phyloP scores from a whole-genome alignment of 305 asterid species.

The Ilex paraguariensis region DNA sequence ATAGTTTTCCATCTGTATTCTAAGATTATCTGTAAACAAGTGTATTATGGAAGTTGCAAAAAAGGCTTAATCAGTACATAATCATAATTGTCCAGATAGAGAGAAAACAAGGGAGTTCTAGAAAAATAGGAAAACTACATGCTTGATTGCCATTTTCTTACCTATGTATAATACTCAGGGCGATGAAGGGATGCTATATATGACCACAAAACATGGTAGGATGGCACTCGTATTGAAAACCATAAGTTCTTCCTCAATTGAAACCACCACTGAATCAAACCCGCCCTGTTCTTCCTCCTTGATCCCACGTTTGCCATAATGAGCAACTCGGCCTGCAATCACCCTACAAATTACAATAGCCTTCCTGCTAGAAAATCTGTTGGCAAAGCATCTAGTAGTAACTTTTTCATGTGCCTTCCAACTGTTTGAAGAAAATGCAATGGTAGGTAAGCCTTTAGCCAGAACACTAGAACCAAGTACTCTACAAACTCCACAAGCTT shows the following conservation, averaged over 20 bases:
- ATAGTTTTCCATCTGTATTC: no score
- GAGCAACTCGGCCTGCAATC: neutral
- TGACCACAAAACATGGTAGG: constrained; percentile 17
- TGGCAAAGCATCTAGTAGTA: neutral
- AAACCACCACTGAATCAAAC: neutral
- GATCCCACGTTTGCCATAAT: no score
- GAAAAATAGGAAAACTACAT: no score
- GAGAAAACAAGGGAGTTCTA: no score
- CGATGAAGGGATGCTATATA: constrained; percentile 2
- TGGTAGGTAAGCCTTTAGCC: neutral
- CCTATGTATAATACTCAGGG: no score
- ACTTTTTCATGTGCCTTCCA: constrained; percentile 17
- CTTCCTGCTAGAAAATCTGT: neutral
- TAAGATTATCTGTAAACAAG: no score
- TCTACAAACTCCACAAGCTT: constrained; percentile 10
- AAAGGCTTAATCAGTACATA: no score
- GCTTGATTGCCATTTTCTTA: no score
- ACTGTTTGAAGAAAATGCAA: constrained; percentile 7
- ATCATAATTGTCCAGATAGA: no score
- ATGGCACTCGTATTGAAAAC: constrained; percentile 13
- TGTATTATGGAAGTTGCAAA: no score
- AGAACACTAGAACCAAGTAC: neutral
- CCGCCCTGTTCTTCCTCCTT: neutral
- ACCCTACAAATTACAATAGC: constrained; percentile 13
- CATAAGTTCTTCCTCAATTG: neutral